Percentiles rank a stretch among this genome's conserved stretches.
Evolutionary conservation across 257 asterid genomes (phyloP).

Genomic region (Ajuga chamaepitys): DNA sequence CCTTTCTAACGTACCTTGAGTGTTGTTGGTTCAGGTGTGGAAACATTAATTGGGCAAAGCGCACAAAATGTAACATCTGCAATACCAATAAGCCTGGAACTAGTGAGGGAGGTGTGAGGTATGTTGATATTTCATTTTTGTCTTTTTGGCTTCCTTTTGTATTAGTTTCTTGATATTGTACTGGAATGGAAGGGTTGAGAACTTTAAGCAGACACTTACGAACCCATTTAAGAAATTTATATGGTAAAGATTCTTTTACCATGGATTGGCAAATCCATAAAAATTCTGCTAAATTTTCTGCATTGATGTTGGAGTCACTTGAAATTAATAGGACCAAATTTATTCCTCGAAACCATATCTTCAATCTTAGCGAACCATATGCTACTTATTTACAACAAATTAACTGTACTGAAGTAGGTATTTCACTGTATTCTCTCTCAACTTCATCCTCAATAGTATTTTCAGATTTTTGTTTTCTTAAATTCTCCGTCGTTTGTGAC

Average conservation of each 20-base stretch:
- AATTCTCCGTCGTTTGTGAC: background rate
- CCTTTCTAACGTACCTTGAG: background rate
- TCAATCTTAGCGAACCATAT: background rate
- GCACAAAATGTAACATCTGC: slow-evolving; percentile 94
- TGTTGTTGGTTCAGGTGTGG: slow-evolving; percentile 66
- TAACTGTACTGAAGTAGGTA: background rate
- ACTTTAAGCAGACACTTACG: background rate
- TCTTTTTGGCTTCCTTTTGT: background rate
- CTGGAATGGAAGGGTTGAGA: background rate
- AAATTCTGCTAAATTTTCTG: background rate
- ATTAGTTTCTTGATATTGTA: background rate
- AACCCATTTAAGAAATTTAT: background rate
- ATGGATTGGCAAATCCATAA: background rate
- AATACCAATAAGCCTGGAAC: slow-evolving; percentile 97
- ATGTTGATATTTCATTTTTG: slow-evolving; percentile 7
- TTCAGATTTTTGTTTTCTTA: background rate
- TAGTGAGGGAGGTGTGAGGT: slow-evolving; percentile 96
- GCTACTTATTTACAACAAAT: background rate
- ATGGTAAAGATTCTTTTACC: background rate
- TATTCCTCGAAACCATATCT: background rate
- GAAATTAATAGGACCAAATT: background rate
- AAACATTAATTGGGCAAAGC: slow-evolving; percentile 98
- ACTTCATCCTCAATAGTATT: background rate
- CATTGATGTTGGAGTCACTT: background rate
- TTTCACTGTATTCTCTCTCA: background rate